Evolutionary conservation across 441 rosid species (phyloP).

Genomic region (Eutrema salsugineum): DNA sequence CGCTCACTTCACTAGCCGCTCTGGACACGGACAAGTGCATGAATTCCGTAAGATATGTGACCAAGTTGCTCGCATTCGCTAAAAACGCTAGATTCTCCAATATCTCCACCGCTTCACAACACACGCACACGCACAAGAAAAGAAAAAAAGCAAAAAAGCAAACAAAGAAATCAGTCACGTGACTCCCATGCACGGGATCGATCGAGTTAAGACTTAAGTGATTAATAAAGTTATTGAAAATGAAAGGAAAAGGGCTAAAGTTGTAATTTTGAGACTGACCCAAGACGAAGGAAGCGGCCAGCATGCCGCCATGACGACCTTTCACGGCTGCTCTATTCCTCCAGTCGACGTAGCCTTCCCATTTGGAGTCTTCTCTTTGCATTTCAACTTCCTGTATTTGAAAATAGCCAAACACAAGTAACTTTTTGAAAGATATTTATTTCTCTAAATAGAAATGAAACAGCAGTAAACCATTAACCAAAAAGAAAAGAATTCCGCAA

Average conservation of each 20-base stretch:
- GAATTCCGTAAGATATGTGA: conserved; percentile 47
- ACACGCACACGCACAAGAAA: background rate
- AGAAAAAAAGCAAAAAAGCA: background rate
- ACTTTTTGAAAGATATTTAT: background rate
- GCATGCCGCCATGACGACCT: conserved; percentile 79
- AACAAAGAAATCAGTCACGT: background rate
- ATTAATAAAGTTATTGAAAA: background rate
- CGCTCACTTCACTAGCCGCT: conserved; percentile 69
- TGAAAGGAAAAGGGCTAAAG: background rate
- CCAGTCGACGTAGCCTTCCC: conserved; percentile 85
- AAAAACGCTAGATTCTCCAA: conserved; percentile 78
- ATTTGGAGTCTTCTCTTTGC: conserved; percentile 14
- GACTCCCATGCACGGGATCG: background rate
- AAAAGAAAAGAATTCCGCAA: background rate
- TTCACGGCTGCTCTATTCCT: conserved; percentile 57
- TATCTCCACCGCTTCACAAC: conserved; percentile 55
- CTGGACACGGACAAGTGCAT: conserved; percentile 70
- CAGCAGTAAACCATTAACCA: background rate
- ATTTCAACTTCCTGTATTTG: conserved; percentile 41
- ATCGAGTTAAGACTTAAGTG: background rate
- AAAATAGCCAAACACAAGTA: background rate
- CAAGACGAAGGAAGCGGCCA: conserved; percentile 65
- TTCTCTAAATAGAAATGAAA: background rate
- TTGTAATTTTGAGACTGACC: conserved; percentile 34
- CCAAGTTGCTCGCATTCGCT: conserved; percentile 90